These are phyloP conservation scores for Boletellus sp. DNA, from an alignment of 768 basidiomycete species.

Conservation along the genomic window DNA sequence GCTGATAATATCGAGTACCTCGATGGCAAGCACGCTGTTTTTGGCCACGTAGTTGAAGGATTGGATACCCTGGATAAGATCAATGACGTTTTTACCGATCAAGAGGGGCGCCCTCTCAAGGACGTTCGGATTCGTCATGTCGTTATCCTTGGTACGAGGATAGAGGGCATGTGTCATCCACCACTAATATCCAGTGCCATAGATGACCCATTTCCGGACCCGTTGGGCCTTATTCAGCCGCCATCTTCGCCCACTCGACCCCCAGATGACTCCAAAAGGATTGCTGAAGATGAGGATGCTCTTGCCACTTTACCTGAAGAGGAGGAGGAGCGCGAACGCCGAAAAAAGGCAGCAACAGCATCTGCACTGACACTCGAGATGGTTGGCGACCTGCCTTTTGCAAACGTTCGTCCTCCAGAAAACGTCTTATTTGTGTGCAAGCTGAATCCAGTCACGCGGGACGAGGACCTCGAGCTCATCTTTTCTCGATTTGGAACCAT, in stretches of 20 bases:
- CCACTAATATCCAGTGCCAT: constrained; percentile 2
- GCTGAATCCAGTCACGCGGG: constrained; percentile 90
- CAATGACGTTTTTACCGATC: constrained; percentile 88
- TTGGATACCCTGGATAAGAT: constrained; percentile 87
- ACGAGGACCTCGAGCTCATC: constrained; percentile 96
- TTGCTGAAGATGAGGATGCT: constrained; percentile 93
- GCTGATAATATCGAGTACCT: constrained; percentile 90
- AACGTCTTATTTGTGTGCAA: constrained; percentile 99
- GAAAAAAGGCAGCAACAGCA: constrained; percentile 86
- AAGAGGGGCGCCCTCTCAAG: constrained; percentile 86
- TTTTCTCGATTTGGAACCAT: constrained; percentile 94
- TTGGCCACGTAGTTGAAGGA: constrained; percentile 95
- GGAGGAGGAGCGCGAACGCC: constrained; percentile 73
- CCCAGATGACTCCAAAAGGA: constrained; percentile 82
- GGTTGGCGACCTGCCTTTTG: constrained; percentile 98
- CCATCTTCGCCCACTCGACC: constrained; percentile 76
- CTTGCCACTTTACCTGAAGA: constrained; percentile 79
- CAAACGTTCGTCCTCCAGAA: constrained; percentile 95
- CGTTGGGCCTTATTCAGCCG: constrained; percentile 66
- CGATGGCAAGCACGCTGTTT: constrained; percentile 91
- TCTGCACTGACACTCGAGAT: constrained; percentile 97
- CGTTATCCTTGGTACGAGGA: constrained; percentile 74
- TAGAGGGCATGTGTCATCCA: neutral
- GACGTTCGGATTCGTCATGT: constrained; percentile 94
- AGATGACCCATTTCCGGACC: constrained; percentile 97